These are phyloP conservation scores for Candida montana DNA, from an alignment of 805 yeast species.

Conservation along the genomic window DNA sequence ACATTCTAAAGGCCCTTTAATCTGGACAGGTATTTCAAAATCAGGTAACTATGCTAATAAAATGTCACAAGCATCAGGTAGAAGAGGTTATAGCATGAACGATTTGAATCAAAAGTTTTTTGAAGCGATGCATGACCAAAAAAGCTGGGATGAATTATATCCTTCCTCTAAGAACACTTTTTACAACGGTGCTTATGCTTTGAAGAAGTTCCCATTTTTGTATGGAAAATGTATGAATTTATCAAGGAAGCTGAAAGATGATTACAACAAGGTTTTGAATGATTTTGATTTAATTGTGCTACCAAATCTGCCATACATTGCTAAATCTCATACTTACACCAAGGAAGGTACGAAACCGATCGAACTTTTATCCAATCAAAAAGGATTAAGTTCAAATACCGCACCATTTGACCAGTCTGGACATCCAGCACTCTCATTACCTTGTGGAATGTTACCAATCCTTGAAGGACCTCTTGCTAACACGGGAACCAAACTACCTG, in stretches of 20 bases:
- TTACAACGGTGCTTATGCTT: conserved; percentile 4
- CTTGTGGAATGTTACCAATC: conserved; percentile 5
- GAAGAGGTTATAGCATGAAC: conserved; percentile 6
- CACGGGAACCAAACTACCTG: conserved; percentile 1
- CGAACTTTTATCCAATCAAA: conserved; percentile 1
- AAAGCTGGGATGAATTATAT: conserved; percentile 5
- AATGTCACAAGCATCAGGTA: neutral
- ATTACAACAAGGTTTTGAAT: conserved; percentile 1
- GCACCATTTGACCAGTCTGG: conserved; percentile 7
- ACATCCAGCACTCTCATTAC: conserved; percentile 3
- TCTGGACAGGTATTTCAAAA: conserved; percentile 32
- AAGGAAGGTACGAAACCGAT: neutral
- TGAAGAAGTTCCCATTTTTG: conserved; percentile 1
- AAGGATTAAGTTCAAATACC: conserved; percentile 2
- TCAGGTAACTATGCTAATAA: conserved; percentile 16
- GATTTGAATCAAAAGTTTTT: conserved; percentile 2
- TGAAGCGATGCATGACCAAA: conserved; percentile 1
- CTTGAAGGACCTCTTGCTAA: conserved; percentile 3
- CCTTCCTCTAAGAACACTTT: conserved; percentile 2
- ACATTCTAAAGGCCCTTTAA: conserved; percentile 29
- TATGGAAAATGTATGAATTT: conserved; percentile 5
- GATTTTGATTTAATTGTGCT: conserved; percentile 1
- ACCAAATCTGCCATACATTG: conserved; percentile 3
- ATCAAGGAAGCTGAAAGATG: conserved; percentile 4
- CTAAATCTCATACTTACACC: conserved; percentile 1